Percentiles rank a stretch among this genome's conserved stretches.
These are phyloP conservation scores for Ustilago shanxiensis DNA, from an alignment of 1,284 basidiomycete genomes.

Conservation along the genomic window DNA sequence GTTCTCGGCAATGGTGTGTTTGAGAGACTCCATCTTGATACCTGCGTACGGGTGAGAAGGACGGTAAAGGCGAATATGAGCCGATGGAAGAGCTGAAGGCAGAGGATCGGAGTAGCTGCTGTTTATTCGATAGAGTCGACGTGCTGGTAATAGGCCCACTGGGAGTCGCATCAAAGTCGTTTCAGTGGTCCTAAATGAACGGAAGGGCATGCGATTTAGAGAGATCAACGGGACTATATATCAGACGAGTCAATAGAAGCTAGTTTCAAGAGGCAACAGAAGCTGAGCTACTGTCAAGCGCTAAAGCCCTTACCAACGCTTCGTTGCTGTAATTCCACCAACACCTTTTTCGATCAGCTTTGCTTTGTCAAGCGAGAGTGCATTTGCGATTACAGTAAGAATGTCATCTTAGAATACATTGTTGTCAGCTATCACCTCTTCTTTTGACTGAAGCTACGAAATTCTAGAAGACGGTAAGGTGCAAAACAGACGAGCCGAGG, in stretches of 20 bases:
- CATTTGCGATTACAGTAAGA: too few species aligned
- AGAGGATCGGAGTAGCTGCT: background rate
- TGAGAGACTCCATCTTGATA: slow-evolving; percentile 22
- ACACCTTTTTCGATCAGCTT: background rate
- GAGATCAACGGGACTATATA: background rate
- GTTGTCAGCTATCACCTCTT: background rate
- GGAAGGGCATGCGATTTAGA: background rate
- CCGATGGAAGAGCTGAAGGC: background rate
- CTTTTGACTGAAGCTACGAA: too few species aligned
- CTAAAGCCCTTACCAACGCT: background rate
- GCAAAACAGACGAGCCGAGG: background rate
- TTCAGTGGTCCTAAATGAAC: background rate
- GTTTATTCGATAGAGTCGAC: background rate
- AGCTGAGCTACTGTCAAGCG: background rate
- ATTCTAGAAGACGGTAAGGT: background rate
- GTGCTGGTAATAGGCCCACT: background rate
- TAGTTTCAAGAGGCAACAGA: too few species aligned
- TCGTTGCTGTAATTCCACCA: too few species aligned
- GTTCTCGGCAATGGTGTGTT: slow-evolving; percentile 30
- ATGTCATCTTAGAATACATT: background rate
- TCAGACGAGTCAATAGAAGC: too few species aligned
- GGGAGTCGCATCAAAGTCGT: background rate
- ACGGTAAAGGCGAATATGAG: background rate
- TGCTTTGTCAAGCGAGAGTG: background rate
- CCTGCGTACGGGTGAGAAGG: background rate